Base-by-base conservation (phyloP, 2,329 filamentous ascomycete genomes). In the Cordyceps cicadae region DNA sequence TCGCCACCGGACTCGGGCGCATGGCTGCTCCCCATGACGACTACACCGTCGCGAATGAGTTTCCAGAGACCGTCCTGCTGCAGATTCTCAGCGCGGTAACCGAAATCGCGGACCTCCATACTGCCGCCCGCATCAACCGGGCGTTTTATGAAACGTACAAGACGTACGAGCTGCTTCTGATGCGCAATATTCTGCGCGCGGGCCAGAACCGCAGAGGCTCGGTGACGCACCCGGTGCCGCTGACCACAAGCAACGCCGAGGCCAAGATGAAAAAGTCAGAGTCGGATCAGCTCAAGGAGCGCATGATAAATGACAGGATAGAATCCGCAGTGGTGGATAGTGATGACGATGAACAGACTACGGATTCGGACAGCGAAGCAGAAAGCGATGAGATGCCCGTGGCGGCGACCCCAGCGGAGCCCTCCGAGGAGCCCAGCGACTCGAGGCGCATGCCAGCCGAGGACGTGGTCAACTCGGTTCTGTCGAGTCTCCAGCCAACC, bases 121-220 rank as follows among this genome's bases (percentile, higher is more conserved):
- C 74, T 1, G 71, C 74, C 0, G 79, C 79, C 0, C 71, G 76
- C 70, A 69, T 74, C 24, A 77, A 73, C 62, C 73, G 71, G 46
- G 67, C 66, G 4, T 80, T 79, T 63, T 80, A 79, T 45, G 69
- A 70, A 7, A 74, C 75, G 2, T 81, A 77, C 59, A 76, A 79
- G 67, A 70, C 70, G 48, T 73, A 81, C 59, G 76, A 80, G 64
- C 68, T 75, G 2, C 64, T 63, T 12, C 66, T 81, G 12, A 70
- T 75, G 69, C 70, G 70, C 3, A 72, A 70, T 11, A 71, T 75
- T 3, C 65, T 75, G 0, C 71, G 71, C 8, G 69, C 68, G 26
- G 70, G 67, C 37, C 62, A 67, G 0, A 64, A 67, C 29, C 63
- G 68, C 37, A 62, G 62, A 5, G 64, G 61, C 7, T 53, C 63